A percentile compares a stretch with the other conserved stretches of the same genome.
phyloP scores from a whole-genome alignment of 2,329 filamentous ascomycete species.

The Catunica adiposa region DNA sequence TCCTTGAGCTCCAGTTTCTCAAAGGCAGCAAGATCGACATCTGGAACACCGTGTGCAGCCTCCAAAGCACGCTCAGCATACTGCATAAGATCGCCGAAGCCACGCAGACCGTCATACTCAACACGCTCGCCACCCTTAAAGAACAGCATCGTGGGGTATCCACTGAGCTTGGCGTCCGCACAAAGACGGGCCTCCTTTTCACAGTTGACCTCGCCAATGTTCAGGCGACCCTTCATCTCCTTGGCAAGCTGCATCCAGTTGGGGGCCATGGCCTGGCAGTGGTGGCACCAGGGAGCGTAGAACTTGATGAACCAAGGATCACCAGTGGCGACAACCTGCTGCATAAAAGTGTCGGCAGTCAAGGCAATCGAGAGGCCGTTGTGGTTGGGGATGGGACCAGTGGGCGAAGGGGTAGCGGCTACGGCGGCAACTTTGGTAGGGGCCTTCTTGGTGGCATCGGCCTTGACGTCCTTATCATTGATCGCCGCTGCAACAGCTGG shows the following conservation, averaged over 20 bases:
- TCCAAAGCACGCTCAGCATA: constrained; percentile 80
- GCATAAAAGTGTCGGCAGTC: constrained; percentile 72
- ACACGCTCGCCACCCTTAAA: constrained; percentile 84
- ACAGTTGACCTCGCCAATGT: constrained; percentile 92
- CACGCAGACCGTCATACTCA: constrained; percentile 83
- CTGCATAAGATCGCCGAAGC: constrained; percentile 72
- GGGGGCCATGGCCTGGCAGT: constrained; percentile 84
- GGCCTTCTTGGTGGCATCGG: constrained; percentile 14
- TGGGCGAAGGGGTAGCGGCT: constrained; percentile 33
- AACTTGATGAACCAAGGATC: constrained; percentile 99
- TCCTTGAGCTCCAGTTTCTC: constrained; percentile 77
- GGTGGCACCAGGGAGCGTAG: constrained; percentile 91
- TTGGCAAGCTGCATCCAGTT: constrained; percentile 81
- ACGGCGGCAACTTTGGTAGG: constrained; percentile 17
- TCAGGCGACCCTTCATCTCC: constrained; percentile 77
- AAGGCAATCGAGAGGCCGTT: constrained; percentile 60
- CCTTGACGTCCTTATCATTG: constrained; percentile 23
- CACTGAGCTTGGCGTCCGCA: constrained; percentile 66
- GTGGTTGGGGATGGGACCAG: constrained; percentile 46
- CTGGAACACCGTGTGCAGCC: constrained; percentile 56
- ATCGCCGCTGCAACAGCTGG: constrained; percentile 18
- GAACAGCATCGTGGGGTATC: constrained; percentile 81
- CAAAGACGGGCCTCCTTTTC: constrained; percentile 75
- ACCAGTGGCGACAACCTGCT: constrained; percentile 65
- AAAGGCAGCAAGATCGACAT: constrained; percentile 63